These are phyloP conservation scores for Coemansia sp. DNA, from an alignment of 192 early-diverging fungal genomes.

Conservation along the genomic window DNA sequence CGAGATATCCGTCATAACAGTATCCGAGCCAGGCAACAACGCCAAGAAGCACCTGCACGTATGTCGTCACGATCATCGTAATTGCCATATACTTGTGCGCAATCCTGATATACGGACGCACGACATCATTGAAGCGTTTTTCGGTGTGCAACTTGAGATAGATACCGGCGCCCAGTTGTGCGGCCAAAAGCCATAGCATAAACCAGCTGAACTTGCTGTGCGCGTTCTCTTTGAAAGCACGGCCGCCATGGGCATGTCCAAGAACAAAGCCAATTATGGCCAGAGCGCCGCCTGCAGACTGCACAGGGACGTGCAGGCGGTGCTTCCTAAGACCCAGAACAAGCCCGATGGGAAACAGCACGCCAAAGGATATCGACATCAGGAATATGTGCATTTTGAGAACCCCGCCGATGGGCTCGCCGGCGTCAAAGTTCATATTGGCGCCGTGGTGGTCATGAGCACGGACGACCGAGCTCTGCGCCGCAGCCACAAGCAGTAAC, in stretches of 20 bases:
- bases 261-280: conserved; percentile 57
- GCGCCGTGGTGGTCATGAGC: conserved; percentile 49
- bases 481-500: conserved; percentile 6
- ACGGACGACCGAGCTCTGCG: background rate
- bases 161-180: conserved; percentile 55
- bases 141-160: conserved; percentile 64
- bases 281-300: conserved; percentile 49
- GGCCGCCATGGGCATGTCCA: conserved; percentile 61
- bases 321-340: conserved; percentile 58
- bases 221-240: conserved; percentile 61
- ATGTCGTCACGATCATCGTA: conserved; percentile 56
- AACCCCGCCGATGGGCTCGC: conserved; percentile 45
- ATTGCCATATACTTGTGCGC: conserved; percentile 57
- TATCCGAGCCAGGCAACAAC: conserved; percentile 62
- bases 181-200: conserved; percentile 55
- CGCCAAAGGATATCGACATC: conserved; percentile 49
- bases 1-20: conserved; percentile 60
- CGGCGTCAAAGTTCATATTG: conserved; percentile 49
- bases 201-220: conserved; percentile 63
- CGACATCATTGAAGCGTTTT: conserved; percentile 52
- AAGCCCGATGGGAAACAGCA: conserved; percentile 54
- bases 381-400: conserved; percentile 47
- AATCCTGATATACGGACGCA: conserved; percentile 51
- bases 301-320: conserved; percentile 63
- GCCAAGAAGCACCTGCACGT: conserved; percentile 64